These are phyloP conservation scores for Umbelopsis ramanniana DNA, from an alignment of 192 early-diverging fungal species.

Conservation along the genomic window DNA sequence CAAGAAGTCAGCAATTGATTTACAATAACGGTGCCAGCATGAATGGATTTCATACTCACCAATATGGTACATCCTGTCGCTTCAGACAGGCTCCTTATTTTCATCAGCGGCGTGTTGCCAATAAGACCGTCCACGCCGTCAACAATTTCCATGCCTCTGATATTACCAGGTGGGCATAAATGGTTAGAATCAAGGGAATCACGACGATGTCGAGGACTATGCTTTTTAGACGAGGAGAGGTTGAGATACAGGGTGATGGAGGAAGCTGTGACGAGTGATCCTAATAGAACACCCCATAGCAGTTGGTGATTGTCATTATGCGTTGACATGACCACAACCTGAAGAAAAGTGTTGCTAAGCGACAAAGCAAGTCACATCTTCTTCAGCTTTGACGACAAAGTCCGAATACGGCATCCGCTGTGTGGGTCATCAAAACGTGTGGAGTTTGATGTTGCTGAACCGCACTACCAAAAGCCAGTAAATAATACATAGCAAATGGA, in stretches of 20 bases:
- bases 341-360: not conserved
- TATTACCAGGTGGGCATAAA: not conserved
- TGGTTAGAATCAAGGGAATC: not conserved
- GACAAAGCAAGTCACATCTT: slow-evolving; percentile 12
- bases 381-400: not conserved
- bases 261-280: slow-evolving; percentile 6
- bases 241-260: not conserved
- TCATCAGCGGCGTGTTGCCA: slow-evolving; percentile 91
- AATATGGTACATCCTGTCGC: slow-evolving; percentile 90
- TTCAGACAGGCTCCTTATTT: slow-evolving; percentile 83
- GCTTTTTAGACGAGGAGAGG: not conserved
- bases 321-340: not conserved
- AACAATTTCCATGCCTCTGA: slow-evolving; percentile 38
- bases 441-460: no score
- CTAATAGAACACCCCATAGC: slow-evolving; percentile 21
- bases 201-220: not conserved
- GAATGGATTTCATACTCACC: slow-evolving; percentile 45
- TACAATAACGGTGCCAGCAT: not conserved
- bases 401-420: no score
- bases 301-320: not conserved
- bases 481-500: no score
- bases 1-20: not conserved
- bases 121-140: slow-evolving; percentile 84
- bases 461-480: no score
- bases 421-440: no score